These are phyloP conservation scores for Termitomyces eurrhizus DNA, from an alignment of 768 basidiomycete genomes.

Conservation along the genomic window DNA sequence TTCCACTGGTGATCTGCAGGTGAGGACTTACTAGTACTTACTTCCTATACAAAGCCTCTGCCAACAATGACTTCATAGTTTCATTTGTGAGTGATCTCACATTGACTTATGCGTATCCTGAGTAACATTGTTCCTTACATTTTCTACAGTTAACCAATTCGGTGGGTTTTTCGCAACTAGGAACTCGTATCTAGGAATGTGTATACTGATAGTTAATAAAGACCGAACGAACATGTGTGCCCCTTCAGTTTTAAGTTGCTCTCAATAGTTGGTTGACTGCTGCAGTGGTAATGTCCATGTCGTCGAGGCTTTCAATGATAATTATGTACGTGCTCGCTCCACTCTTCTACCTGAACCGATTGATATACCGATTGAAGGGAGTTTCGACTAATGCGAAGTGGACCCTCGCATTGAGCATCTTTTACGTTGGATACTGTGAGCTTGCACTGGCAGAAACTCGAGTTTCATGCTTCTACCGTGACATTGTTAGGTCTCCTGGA, in stretches of 20 bases:
- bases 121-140: slow-evolving; percentile 19
- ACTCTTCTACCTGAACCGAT: neutral
- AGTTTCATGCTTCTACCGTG: neutral
- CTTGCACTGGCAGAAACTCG: neutral
- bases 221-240: slow-evolving; percentile 56
- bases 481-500: slow-evolving; percentile 38
- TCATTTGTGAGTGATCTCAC: slow-evolving; percentile 38
- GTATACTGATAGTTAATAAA: slow-evolving; percentile 16
- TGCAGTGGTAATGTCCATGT: slow-evolving; percentile 54
- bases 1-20: slow-evolving; percentile 49
- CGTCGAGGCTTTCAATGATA: slow-evolving; percentile 45
- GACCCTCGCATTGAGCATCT: slow-evolving; percentile 54
- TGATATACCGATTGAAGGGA: slow-evolving; percentile 27
- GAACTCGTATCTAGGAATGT: neutral
- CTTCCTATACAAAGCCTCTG: neutral
- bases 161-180: slow-evolving; percentile 23
- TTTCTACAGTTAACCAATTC: slow-evolving; percentile 41
- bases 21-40: slow-evolving; percentile 17
- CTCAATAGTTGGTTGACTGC: neutral
- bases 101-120: neutral
- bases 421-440: slow-evolving; percentile 58
- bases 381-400: slow-evolving; percentile 51
- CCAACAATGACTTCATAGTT: slow-evolving; percentile 25
- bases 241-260: neutral
- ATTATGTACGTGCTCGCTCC: slow-evolving; percentile 35